These are phyloP conservation scores for Cryptosporidium canis DNA, from an alignment of 169 alveolate species.

Conservation along the genomic window DNA sequence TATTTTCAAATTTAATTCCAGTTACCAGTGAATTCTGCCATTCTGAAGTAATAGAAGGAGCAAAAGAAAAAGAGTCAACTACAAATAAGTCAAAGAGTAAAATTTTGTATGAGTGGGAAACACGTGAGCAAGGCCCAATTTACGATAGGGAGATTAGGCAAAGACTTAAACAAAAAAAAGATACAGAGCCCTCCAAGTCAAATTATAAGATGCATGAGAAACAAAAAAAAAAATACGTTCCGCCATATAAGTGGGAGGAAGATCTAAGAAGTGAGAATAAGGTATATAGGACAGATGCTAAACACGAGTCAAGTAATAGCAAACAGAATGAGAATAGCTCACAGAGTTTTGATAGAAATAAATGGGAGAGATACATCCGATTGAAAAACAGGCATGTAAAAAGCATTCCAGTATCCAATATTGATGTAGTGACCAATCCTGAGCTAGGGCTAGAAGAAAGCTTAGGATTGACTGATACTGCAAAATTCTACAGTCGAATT, in stretches of 20 bases:
- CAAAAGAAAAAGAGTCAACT: not conserved
- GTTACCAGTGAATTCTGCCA: not conserved
- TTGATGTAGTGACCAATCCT: not conserved
- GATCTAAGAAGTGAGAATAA: slow-evolving; percentile 29
- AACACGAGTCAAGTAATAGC: not conserved
- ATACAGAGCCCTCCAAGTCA: not conserved
- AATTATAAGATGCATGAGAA: not conserved
- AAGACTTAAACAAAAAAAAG: slow-evolving; percentile 6
- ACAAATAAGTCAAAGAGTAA: not conserved
- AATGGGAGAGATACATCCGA: slow-evolving; percentile 64
- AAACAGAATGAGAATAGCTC: not conserved
- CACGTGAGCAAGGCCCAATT: slow-evolving; percentile 69
- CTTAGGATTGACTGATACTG: not conserved
- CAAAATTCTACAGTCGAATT: not conserved
- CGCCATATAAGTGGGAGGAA: slow-evolving; percentile 71
- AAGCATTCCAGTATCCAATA: slow-evolving; percentile 37
- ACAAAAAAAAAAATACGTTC: slow-evolving; percentile 1
- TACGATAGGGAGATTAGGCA: slow-evolving; percentile 1
- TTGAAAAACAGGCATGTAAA: slow-evolving; percentile 49
- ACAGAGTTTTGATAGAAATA: not conserved
- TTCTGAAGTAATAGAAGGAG: not conserved
- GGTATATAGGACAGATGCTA: not conserved
- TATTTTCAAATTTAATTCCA: slow-evolving; percentile 12
- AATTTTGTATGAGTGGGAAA: slow-evolving; percentile 46
- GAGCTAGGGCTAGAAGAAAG: slow-evolving; percentile 1